phyloP scores from a whole-genome alignment of 2,329 filamentous ascomycete genomes.

The Capronia coronata region DNA sequence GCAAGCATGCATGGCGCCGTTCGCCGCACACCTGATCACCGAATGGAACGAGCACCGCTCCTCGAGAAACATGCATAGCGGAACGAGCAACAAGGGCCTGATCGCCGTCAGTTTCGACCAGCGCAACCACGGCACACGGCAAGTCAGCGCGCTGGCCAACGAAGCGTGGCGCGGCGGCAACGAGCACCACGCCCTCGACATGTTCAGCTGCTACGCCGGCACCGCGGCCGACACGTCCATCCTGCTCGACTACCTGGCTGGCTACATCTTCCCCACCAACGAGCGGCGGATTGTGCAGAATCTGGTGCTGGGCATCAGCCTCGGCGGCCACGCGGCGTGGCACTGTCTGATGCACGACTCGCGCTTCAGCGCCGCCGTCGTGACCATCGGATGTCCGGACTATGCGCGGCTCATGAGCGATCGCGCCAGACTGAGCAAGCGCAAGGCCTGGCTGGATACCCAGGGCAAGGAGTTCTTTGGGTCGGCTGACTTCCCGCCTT shows the following conservation, averaged over 20 bases:
- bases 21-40: constrained; percentile 63
- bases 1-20: constrained; percentile 66
- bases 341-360: constrained; percentile 71
- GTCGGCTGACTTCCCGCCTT: constrained; percentile 66
- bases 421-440: constrained; percentile 65
- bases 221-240: constrained; percentile 69
- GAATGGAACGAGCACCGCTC: constrained; percentile 53
- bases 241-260: constrained; percentile 70
- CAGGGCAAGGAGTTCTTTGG: constrained; percentile 63
- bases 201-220: constrained; percentile 61
- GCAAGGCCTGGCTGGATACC: constrained; percentile 53
- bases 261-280: constrained; percentile 59
- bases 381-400: constrained; percentile 85
- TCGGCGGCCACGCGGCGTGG: constrained; percentile 87
- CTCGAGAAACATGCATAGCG: constrained; percentile 28
- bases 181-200: constrained; percentile 75
- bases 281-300: constrained; percentile 53
- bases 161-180: constrained; percentile 75
- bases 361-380: constrained; percentile 68
- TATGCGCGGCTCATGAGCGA: constrained; percentile 73
- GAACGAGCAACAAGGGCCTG: constrained; percentile 48
- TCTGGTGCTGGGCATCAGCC: constrained; percentile 70
- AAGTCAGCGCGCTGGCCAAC: constrained; percentile 63
- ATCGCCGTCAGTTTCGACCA: constrained; percentile 86
- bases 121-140: constrained; percentile 77